These are phyloP conservation scores for Trichoderma koningii DNA, from an alignment of 2,329 filamentous ascomycete species.

Conservation along the genomic window DNA sequence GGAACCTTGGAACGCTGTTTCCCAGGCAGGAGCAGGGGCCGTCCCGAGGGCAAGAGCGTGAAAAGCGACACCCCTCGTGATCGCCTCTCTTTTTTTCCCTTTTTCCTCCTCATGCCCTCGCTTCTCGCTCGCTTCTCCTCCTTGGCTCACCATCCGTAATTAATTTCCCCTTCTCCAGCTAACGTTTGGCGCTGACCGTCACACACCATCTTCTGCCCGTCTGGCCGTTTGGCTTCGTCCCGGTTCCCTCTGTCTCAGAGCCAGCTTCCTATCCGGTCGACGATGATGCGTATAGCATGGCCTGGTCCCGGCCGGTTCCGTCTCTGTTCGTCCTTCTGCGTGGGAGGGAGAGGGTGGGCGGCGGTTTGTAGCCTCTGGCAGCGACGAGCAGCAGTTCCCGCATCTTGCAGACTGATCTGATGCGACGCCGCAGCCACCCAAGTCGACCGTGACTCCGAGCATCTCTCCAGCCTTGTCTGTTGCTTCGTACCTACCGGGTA, in stretches of 20 bases:
- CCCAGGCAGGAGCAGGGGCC: conserved; percentile 6
- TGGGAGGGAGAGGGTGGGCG: background rate
- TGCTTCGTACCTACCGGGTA: background rate
- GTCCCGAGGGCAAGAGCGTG: background rate
- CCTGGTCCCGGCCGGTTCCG: conserved; percentile 19
- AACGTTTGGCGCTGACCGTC: conserved; percentile 12
- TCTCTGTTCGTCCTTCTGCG: background rate
- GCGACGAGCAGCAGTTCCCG: background rate
- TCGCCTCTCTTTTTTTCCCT: conserved; percentile 15
- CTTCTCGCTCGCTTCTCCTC: background rate
- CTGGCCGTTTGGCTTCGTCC: conserved; percentile 9
- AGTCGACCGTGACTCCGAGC: background rate
- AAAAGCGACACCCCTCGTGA: conserved; percentile 14
- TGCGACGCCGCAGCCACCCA: background rate
- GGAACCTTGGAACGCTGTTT: background rate
- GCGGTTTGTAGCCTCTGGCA: background rate
- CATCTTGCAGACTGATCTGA: conserved; percentile 5
- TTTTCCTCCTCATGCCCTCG: background rate
- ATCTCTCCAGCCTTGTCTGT: background rate
- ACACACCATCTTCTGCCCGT: conserved; percentile 11
- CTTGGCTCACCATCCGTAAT: conserved; percentile 10
- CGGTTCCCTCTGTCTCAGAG: conserved; percentile 11
- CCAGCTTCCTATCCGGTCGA: conserved; percentile 25
- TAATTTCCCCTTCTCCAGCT: conserved; percentile 1
- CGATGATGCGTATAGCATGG: background rate